Evolutionary conservation across 148 eudicot genomes (phyloP).

Genomic region (Arctostaphylos glauca): DNA sequence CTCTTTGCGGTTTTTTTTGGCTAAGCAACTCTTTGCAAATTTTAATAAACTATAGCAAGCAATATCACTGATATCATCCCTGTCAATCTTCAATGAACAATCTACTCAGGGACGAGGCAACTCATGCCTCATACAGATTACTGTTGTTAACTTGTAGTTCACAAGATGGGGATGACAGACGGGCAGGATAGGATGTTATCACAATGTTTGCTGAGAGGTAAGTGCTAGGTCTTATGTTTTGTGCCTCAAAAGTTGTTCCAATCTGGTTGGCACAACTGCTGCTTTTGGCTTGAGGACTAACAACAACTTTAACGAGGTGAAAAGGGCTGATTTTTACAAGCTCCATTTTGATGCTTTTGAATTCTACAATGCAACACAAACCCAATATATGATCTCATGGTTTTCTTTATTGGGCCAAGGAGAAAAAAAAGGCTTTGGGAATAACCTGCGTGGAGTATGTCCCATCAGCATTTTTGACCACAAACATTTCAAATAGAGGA

Average conservation of each 20-base stretch:
- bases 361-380: background rate
- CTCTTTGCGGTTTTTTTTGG: background rate
- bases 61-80: background rate
- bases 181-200: background rate
- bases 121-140: background rate
- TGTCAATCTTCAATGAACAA: background rate
- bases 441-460: constrained; percentile 78
- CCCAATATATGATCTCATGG: background rate
- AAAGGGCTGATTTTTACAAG: background rate
- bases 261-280: background rate
- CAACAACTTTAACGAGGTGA: background rate
- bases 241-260: background rate
- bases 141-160: background rate
- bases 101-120: background rate
- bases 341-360: background rate
- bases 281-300: background rate
- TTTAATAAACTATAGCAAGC: background rate
- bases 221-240: background rate
- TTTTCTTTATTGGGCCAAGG: background rate
- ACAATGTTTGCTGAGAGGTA: background rate
- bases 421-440: background rate
- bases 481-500: constrained; percentile 86
- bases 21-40: background rate
- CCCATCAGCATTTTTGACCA: constrained; percentile 64
- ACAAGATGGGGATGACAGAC: background rate